These are phyloP conservation scores for Monosporozyma servazzii DNA, from an alignment of 805 yeast genomes.

Conservation along the genomic window DNA sequence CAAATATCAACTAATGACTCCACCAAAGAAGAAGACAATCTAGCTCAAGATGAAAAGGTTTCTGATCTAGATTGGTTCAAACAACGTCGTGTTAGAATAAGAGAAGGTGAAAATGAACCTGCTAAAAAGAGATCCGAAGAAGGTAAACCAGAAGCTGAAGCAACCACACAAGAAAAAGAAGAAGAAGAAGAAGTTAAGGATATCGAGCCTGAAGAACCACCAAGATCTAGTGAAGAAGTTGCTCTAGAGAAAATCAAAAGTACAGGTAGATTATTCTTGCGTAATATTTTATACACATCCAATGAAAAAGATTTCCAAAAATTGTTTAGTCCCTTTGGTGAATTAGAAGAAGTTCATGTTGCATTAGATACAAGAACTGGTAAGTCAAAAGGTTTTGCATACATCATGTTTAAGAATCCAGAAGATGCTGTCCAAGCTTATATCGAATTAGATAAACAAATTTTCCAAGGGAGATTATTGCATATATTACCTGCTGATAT, in stretches of 20 bases:
- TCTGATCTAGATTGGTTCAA: constrained; percentile 86
- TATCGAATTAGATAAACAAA: constrained; percentile 67
- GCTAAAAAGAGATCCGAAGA: constrained; percentile 4
- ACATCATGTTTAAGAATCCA: constrained; percentile 59
- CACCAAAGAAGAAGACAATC: constrained; percentile 19
- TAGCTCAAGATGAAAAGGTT: constrained; percentile 42
- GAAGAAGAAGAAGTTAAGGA: constrained; percentile 5
- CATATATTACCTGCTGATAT: constrained; percentile 82
- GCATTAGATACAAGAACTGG: constrained; percentile 89
- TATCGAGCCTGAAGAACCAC: constrained; percentile 23
- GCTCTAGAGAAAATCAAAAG: constrained; percentile 43
- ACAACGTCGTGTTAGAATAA: constrained; percentile 62
- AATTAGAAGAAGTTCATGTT: constrained; percentile 78
- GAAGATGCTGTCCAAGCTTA: constrained; percentile 73
- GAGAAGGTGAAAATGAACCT: constrained; percentile 34
- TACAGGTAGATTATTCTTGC: constrained; percentile 77
- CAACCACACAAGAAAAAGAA: constrained; percentile 3
- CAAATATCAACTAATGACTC: constrained; percentile 13
- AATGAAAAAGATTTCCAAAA: constrained; percentile 67
- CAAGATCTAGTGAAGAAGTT: constrained; percentile 34
- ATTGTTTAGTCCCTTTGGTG: constrained; percentile 61
- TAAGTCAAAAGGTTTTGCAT: constrained; percentile 86
- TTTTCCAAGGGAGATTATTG: constrained; percentile 86
- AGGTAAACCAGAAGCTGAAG: constrained; percentile 4
- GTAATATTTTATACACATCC: constrained; percentile 76